Percentiles rank a stretch among this genome's conserved stretches.
phyloP scores from a whole-genome alignment of 2,329 filamentous ascomycete species.

The Cryphonectria parasitica region DNA sequence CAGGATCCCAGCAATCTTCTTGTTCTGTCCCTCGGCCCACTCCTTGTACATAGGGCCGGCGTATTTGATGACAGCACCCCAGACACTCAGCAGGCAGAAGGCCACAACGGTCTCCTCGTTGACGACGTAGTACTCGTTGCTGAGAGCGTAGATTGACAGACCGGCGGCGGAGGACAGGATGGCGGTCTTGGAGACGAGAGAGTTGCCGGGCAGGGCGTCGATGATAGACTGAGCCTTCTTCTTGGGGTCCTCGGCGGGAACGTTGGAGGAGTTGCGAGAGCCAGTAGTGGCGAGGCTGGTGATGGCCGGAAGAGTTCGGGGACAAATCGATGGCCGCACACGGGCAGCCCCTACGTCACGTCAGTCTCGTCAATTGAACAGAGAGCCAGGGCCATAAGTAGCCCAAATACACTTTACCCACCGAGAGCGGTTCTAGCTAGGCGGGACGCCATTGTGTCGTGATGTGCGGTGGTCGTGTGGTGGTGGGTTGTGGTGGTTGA shows the following conservation, averaged over 20 bases:
- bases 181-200: constrained; percentile 91
- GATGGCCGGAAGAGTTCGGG: constrained; percentile 76
- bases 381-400: constrained; percentile 39
- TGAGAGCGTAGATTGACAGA: constrained; percentile 91
- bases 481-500: constrained; percentile 22
- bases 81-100: constrained; percentile 90
- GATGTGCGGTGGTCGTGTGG: constrained; percentile 53
- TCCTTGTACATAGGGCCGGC: constrained; percentile 89
- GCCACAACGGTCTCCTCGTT: constrained; percentile 98
- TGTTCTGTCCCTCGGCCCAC: constrained; percentile 87
- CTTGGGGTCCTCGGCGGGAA: constrained; percentile 87
- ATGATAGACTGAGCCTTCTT: constrained; percentile 96
- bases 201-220: constrained; percentile 90
- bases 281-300: constrained; percentile 65
- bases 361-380: constrained; percentile 31
- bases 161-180: constrained; percentile 93
- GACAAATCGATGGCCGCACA: constrained; percentile 80
- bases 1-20: constrained; percentile 93
- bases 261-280: constrained; percentile 72
- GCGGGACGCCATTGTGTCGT: constrained; percentile 93
- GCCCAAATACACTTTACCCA: constrained; percentile 57
- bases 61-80: constrained; percentile 90
- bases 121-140: constrained; percentile 99
- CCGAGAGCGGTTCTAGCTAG: constrained; percentile 93
- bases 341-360: constrained; percentile 76